Conservation (phyloP, 768 basidiomycete genomes). For the Mycena epipterygia region DNA sequence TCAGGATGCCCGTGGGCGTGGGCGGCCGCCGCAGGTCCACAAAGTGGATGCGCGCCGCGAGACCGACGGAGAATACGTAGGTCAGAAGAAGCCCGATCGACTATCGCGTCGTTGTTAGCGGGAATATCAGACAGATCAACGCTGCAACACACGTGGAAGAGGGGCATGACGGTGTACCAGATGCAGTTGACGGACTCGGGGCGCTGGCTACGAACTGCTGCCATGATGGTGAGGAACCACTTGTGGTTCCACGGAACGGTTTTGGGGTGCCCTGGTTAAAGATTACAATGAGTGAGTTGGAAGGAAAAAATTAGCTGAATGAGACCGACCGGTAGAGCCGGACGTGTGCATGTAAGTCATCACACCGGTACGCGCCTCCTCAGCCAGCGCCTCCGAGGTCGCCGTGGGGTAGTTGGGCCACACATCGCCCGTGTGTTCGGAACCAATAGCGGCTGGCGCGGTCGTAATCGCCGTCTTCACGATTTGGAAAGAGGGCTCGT, state of each 20-base stretch:
- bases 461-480: background rate
- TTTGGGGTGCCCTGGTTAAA: conserved; percentile 43
- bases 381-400: background rate
- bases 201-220: background rate
- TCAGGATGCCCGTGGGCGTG: conserved; percentile 26
- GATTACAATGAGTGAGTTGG: background rate
- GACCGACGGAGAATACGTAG: conserved; percentile 28
- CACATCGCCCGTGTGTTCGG: background rate
- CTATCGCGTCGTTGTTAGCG: conserved; percentile 21
- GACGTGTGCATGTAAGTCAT: conserved; percentile 17
- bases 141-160: conserved; percentile 37
- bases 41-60: conserved; percentile 20
- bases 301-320: background rate
- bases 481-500: background rate
- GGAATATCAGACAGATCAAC: background rate
- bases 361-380: background rate
- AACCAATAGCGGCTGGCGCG: no score
- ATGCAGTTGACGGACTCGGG: conserved; percentile 24
- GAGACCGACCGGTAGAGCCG: conserved; percentile 18
- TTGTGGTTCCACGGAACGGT: conserved; percentile 34
- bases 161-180: conserved; percentile 37
- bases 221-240: conserved; percentile 22
- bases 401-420: conserved; percentile 1
- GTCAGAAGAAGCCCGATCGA: conserved; percentile 27
- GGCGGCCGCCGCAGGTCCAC: conserved; percentile 29